Conservation (phyloP, 306 rosid species). For the Quercus mongolica region DNA sequence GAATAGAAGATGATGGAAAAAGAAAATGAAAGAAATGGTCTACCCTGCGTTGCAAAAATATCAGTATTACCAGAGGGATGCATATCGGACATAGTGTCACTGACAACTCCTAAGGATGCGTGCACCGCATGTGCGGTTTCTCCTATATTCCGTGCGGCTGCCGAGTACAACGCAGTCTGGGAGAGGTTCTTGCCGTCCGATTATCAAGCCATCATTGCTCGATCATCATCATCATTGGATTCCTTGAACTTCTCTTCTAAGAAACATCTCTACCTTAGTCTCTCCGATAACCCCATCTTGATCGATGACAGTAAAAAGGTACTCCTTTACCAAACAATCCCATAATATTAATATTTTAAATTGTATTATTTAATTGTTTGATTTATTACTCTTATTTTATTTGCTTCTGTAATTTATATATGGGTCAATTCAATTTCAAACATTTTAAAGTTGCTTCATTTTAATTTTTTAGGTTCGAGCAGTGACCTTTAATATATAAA, state of each 20-base stretch:
- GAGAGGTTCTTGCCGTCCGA: background rate
- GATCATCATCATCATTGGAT: background rate
- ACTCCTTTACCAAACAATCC: no score
- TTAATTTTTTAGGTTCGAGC: no score
- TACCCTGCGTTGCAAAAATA: background rate
- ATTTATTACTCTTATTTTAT: no score
- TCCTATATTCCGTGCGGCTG: background rate
- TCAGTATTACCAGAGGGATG: conserved; percentile 15
- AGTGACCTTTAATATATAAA: no score
- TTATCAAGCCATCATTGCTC: background rate
- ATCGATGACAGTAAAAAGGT: background rate
- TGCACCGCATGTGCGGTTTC: conserved; percentile 1
- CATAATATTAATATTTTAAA: no score
- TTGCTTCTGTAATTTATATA: no score
- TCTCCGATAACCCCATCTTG: conserved; percentile 5
- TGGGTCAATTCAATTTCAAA: no score
- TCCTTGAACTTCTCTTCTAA: background rate
- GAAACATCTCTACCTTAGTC: conserved; percentile 9
- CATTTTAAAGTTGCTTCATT: no score
- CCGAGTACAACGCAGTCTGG: background rate
- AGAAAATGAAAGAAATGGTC: no score
- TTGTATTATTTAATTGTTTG: no score
- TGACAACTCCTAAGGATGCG: conserved; percentile 6
- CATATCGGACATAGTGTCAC: conserved; percentile 5
- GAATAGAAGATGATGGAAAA: no score